phyloP scores from a whole-genome alignment of 1,139 yeast species.

The Saccharomyces hybrid region DNA sequence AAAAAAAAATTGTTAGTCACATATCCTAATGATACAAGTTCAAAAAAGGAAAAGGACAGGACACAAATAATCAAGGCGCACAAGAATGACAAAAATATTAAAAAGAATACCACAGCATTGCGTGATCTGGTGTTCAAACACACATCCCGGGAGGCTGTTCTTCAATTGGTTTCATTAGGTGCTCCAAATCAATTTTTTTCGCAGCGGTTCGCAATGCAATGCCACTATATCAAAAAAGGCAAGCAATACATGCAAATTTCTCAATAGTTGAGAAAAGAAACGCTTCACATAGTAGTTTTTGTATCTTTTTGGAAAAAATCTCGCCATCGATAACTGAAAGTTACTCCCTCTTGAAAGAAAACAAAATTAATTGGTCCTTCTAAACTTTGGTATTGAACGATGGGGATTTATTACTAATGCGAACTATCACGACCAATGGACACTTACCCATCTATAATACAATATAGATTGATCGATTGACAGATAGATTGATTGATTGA shows the following conservation, averaged over 20 bases:
- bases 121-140: background rate
- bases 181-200: background rate
- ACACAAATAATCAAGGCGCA: constrained; percentile 3
- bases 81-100: background rate
- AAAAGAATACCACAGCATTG: background rate
- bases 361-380: constrained; percentile 17
- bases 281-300: background rate
- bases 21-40: background rate
- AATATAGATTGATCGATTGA: background rate
- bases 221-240: background rate
- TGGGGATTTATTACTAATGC: background rate
- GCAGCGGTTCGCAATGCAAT: background rate
- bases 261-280: background rate
- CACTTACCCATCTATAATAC: background rate
- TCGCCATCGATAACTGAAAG: background rate
- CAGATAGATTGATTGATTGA: background rate
- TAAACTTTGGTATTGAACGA: background rate
- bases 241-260: background rate
- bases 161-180: background rate
- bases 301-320: background rate
- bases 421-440: background rate
- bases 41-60: constrained; percentile 6
- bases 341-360: constrained; percentile 11
- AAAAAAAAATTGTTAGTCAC: constrained; percentile 4
- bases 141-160: background rate